A percentile compares a stretch with the other conserved stretches of the same genome.
These are phyloP conservation scores for Leptographium lundbergii DNA, from an alignment of 2,329 filamentous ascomycete species.

Conservation along the genomic window DNA sequence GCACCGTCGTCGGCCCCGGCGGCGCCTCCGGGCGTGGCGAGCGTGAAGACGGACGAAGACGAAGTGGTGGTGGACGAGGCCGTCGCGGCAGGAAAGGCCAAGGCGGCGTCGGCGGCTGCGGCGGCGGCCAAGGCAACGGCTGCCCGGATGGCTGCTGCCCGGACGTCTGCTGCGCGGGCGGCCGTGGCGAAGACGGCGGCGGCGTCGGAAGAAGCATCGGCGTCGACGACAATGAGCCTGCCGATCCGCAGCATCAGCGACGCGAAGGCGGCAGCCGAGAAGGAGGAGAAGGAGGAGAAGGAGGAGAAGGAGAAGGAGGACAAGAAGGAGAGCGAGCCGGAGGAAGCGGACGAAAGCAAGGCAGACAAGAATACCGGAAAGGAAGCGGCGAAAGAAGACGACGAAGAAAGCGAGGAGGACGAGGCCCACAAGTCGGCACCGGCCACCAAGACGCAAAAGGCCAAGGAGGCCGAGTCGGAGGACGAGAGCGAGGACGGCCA, in stretches of 20 bases:
- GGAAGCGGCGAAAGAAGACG: slow-evolving; percentile 3
- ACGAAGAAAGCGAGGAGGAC: background rate
- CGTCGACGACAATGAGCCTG: slow-evolving; percentile 16
- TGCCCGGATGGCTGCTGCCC: no score
- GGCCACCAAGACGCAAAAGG: background rate
- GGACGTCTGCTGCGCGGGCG: no score
- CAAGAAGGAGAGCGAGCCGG: slow-evolving; percentile 1
- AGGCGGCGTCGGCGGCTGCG: slow-evolving; percentile 10
- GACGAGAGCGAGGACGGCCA: background rate
- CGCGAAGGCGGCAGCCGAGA: slow-evolving; percentile 17
- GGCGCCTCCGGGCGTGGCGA: slow-evolving; percentile 1
- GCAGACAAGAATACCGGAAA: background rate
- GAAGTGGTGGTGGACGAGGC: no score
- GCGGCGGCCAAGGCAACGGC: background rate
- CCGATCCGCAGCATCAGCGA: slow-evolving; percentile 45
- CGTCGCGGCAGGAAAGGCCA: background rate
- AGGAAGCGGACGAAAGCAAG: background rate
- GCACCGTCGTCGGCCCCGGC: background rate
- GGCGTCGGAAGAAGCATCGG: slow-evolving; percentile 14
- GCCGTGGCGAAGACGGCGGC: slow-evolving; percentile 13
- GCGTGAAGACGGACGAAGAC: background rate
- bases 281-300: slow-evolving; percentile 8
- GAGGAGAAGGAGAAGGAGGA: slow-evolving; percentile 9
- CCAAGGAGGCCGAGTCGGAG: background rate
- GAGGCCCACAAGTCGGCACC: background rate